A percentile compares a stretch with the other conserved stretches of the same genome.
Evolutionary conservation across 1,139 yeast species (phyloP).

Genomic region (Candida glucosophila): DNA sequence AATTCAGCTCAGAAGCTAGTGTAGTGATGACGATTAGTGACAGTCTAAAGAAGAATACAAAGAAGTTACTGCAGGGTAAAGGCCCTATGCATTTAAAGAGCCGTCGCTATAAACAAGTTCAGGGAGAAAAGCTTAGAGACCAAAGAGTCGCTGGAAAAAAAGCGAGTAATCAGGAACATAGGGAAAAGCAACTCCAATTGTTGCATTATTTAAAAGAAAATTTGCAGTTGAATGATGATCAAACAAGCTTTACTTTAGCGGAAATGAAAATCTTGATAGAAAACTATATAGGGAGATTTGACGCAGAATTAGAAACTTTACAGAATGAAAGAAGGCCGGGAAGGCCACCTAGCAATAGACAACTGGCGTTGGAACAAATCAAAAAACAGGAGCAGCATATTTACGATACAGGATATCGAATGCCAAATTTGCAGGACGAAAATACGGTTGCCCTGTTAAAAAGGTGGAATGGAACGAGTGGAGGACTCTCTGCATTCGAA

Average conservation of each 20-base stretch:
- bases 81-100: constrained; percentile 79
- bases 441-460: constrained; percentile 52
- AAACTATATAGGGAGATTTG: constrained; percentile 59
- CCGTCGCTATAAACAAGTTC: constrained; percentile 75
- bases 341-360: constrained; percentile 73
- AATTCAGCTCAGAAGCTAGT: too few relatives aligned
- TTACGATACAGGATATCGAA: constrained; percentile 59
- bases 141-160: constrained; percentile 56
- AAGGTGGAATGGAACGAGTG: constrained; percentile 75
- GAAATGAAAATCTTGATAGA: constrained; percentile 58
- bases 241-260: constrained; percentile 37
- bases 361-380: constrained; percentile 55
- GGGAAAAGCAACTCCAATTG: constrained; percentile 49
- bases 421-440: constrained; percentile 64
- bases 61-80: constrained; percentile 53
- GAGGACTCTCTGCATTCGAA: constrained; percentile 64
- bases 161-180: constrained; percentile 45
- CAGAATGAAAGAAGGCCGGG: constrained; percentile 67
- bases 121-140: constrained; percentile 80
- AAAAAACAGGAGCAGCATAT: constrained; percentile 52
- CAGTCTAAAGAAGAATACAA: too few relatives aligned
- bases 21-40: too few relatives aligned
- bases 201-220: constrained; percentile 60
- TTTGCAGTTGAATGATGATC: constrained; percentile 35
- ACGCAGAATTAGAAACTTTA: constrained; percentile 58